These are phyloP conservation scores for Suhomyces sp. DNA, from an alignment of 805 yeast genomes.

Conservation along the genomic window DNA sequence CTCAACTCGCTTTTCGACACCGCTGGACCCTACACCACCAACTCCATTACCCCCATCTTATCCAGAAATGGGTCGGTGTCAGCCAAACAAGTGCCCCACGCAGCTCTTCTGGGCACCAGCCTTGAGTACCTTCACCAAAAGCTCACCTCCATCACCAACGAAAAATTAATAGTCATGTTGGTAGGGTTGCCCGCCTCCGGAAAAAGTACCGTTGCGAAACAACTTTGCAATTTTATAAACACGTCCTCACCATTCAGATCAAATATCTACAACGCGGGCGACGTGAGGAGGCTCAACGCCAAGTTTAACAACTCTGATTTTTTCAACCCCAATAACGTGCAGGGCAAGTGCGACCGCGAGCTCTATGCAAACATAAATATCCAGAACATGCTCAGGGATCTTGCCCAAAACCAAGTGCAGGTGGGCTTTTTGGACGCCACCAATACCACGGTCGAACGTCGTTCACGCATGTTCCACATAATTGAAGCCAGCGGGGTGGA, in stretches of 20 bases:
- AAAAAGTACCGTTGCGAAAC: slow-evolving; percentile 37
- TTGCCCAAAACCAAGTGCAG: slow-evolving; percentile 21
- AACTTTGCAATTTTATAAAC: slow-evolving; percentile 28
- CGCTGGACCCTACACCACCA: slow-evolving; percentile 6
- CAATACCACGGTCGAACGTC: slow-evolving; percentile 35
- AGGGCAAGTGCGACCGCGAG: slow-evolving; percentile 32
- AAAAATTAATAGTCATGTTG: slow-evolving; percentile 26
- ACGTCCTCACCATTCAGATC: slow-evolving; percentile 20
- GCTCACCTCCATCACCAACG: slow-evolving; percentile 2
- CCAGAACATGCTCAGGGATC: slow-evolving; percentile 28
- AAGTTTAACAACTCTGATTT: slow-evolving; percentile 32
- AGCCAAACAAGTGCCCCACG: slow-evolving; percentile 4
- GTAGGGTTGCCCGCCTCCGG: slow-evolving; percentile 45
- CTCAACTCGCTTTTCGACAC: slow-evolving; percentile 29
- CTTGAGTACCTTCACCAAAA: background rate
- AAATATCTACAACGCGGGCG: slow-evolving; percentile 50
- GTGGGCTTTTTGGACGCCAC: slow-evolving; percentile 45
- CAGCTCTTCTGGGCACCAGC: background rate
- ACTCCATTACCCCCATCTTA: slow-evolving; percentile 17
- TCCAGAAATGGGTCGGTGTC: slow-evolving; percentile 8
- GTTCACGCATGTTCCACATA: slow-evolving; percentile 28
- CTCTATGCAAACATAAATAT: slow-evolving; percentile 33
- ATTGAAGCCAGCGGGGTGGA: slow-evolving; percentile 23
- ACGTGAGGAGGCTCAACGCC: slow-evolving; percentile 39
- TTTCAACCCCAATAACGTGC: slow-evolving; percentile 35